phyloP scores from a whole-genome alignment of 495 filamentous ascomycete species.

The Penicillium mononematosum region DNA sequence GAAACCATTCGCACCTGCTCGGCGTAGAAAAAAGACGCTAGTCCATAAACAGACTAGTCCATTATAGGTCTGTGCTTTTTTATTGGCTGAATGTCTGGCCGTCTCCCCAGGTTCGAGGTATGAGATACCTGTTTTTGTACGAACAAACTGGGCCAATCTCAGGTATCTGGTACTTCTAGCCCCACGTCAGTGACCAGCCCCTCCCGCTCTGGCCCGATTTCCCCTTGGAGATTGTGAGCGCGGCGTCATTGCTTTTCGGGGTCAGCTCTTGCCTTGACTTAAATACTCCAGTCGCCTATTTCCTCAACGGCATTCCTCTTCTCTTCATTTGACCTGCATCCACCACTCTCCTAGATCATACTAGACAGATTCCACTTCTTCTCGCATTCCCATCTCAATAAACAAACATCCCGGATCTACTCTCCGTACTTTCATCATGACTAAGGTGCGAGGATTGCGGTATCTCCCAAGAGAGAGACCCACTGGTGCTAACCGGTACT shows the following conservation, averaged over 20 bases:
- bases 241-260: slow-evolving; percentile 23
- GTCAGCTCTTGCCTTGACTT: slow-evolving; percentile 14
- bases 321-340: slow-evolving; percentile 5
- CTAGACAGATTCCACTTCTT: background rate
- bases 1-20: slow-evolving; percentile 6
- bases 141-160: background rate
- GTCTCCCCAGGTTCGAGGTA: slow-evolving; percentile 1
- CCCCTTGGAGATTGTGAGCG: slow-evolving; percentile 6
- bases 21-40: slow-evolving; percentile 9
- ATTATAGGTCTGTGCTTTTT: background rate
- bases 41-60: background rate
- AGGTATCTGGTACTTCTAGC: slow-evolving; percentile 4
- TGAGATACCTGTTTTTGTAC: background rate
- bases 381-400: slow-evolving; percentile 1
- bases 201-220: slow-evolving; percentile 21
- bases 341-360: slow-evolving; percentile 5
- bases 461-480: slow-evolving; percentile 7
- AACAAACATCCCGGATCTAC: slow-evolving; percentile 13
- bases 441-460: slow-evolving; percentile 36
- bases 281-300: slow-evolving; percentile 13
- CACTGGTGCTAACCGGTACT: slow-evolving; percentile 21
- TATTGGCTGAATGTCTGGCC: slow-evolving; percentile 1
- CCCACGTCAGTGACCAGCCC: slow-evolving; percentile 18
- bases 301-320: background rate
- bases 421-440: slow-evolving; percentile 38